Evolutionary conservation across 73 alveolate genomes (phyloP).

Genomic region (Stentor coeruleus): DNA sequence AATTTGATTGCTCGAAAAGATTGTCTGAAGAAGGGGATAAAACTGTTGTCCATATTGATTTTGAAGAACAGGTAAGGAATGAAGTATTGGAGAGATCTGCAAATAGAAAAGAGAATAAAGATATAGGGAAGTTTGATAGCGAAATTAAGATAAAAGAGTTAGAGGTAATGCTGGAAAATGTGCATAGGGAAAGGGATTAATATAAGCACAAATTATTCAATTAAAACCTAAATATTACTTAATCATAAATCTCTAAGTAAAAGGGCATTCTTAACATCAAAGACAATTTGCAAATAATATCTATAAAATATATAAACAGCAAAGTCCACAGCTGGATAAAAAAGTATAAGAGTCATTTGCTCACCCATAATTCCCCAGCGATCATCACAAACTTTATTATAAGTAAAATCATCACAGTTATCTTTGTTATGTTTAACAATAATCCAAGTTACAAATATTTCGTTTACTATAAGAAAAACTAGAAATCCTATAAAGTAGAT

Average conservation of each 20-base stretch:
- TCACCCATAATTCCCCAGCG: slow-evolving; percentile 7
- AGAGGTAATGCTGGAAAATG: too few species aligned
- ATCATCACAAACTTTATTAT: background rate
- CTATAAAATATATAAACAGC: background rate
- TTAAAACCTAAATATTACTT: too few species aligned
- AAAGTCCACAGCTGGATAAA: background rate
- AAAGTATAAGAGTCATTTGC: background rate
- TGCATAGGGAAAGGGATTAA: too few species aligned
- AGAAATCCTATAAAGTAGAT: background rate
- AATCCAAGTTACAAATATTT: background rate
- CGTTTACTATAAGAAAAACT: background rate
- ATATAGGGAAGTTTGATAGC: too few species aligned
- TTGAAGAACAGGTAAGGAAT: too few species aligned
- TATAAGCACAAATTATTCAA: too few species aligned
- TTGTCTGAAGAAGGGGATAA: too few species aligned
- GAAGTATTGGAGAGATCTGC: too few species aligned
- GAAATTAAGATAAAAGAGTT: too few species aligned
- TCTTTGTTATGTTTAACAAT: background rate
- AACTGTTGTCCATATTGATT: too few species aligned
- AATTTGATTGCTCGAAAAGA: too few species aligned
- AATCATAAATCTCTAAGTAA: background rate
- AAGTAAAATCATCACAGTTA: background rate
- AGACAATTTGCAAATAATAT: background rate
- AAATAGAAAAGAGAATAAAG: too few species aligned
- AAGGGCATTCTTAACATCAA: background rate